Conservation (phyloP, 495 filamentous ascomycete genomes). For the Hypoxylon crocopeplum region DNA sequence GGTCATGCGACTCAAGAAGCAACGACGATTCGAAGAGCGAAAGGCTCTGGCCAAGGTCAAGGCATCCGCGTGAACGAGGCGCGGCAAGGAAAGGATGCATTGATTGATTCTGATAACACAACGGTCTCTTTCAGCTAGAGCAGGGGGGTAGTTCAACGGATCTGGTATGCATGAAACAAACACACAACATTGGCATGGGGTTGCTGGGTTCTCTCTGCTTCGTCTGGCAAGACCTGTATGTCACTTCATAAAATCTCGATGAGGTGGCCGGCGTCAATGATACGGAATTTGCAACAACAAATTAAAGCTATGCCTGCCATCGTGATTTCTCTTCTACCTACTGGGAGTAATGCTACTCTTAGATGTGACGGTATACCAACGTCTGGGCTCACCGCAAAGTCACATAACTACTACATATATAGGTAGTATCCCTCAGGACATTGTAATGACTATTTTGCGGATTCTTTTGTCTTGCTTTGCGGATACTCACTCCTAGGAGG, state of each 20-base stretch:
- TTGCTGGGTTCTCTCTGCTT: conserved; percentile 56
- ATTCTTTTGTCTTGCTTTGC: too few species aligned
- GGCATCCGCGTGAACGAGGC: conserved; percentile 52
- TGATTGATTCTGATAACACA: conserved; percentile 33
- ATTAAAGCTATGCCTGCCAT: not conserved
- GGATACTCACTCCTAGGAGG: too few species aligned
- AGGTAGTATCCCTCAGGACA: too few species aligned
- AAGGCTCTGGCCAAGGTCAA: conserved; percentile 86
- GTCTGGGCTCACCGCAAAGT: too few species aligned
- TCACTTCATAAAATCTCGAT: conserved; percentile 50
- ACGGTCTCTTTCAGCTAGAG: conserved; percentile 38
- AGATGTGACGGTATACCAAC: too few species aligned
- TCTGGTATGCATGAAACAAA: conserved; percentile 55
- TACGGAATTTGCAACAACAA: conserved; percentile 41
- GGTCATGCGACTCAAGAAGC: conserved; percentile 96
- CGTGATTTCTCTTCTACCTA: too few species aligned
- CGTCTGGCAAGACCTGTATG: conserved; percentile 61
- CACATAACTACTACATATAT: too few species aligned
- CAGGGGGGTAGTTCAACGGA: conserved; percentile 32
- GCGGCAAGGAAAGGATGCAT: conserved; percentile 23
- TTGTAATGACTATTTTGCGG: too few species aligned
- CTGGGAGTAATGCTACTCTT: too few species aligned
- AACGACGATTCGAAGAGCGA: conserved; percentile 94
- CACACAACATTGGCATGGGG: conserved; percentile 49
- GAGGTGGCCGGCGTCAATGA: conserved; percentile 53